These are phyloP conservation scores for Suillus discolor DNA, from an alignment of 768 basidiomycete genomes.

Conservation along the genomic window DNA sequence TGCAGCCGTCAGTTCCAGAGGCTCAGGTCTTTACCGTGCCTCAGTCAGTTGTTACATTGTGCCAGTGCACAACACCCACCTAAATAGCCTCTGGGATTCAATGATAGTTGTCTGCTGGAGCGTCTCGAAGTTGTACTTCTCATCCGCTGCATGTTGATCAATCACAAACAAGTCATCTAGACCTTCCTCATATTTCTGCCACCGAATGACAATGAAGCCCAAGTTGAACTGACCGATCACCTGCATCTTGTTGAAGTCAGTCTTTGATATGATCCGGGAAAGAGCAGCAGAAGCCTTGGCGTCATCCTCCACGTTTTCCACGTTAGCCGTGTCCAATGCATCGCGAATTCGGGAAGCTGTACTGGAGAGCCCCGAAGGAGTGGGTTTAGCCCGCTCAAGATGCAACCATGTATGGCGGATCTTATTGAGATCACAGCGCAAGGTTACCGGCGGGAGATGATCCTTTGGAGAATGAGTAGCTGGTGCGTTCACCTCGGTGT, in stretches of 20 bases:
- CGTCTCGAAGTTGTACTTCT: constrained; percentile 98
- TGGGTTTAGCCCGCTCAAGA: neutral
- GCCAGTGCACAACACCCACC: constrained; percentile 41
- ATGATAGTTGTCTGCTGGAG: constrained; percentile 90
- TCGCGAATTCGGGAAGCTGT: constrained; percentile 18
- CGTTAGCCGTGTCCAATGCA: constrained; percentile 29
- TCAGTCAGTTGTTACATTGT: constrained; percentile 1
- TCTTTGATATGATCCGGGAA: constrained; percentile 82
- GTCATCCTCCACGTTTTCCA: constrained; percentile 48
- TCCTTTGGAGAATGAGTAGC: neutral
- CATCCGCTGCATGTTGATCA: constrained; percentile 97
- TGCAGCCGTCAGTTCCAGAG: constrained; percentile 81
- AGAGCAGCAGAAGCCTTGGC: constrained; percentile 66
- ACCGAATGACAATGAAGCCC: constrained; percentile 88
- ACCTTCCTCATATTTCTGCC: constrained; percentile 37
- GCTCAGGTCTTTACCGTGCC: constrained; percentile 58
- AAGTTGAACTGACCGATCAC: constrained; percentile 94
- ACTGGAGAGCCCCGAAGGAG: neutral
- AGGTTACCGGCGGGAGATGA: neutral
- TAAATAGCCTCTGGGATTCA: constrained; percentile 80
- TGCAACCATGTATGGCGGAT: neutral
- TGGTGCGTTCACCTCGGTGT: constrained; percentile 14
- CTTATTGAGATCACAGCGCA: neutral
- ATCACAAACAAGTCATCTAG: constrained; percentile 95
- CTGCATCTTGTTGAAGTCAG: constrained; percentile 83